These are phyloP conservation scores for Purpureocillium takamizusanense DNA, from an alignment of 2,329 filamentous ascomycete species.

Conservation along the genomic window DNA sequence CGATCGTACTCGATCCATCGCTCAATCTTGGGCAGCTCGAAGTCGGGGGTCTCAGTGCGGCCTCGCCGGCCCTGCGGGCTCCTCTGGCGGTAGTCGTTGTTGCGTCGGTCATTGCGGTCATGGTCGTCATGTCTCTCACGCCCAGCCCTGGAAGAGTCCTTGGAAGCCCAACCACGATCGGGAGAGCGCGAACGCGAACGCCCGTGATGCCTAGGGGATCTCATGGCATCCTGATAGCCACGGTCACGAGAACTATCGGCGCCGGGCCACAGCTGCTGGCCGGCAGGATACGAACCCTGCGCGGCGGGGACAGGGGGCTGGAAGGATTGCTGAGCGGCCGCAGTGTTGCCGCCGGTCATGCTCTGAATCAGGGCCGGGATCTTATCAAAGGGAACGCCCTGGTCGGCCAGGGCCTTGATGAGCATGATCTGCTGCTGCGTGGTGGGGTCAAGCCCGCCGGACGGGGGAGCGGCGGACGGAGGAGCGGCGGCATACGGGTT, in stretches of 20 bases:
- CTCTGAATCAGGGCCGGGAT: constrained; percentile 52
- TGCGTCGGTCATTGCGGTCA: constrained; percentile 42
- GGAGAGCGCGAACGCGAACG: constrained; percentile 76
- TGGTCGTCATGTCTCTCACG: constrained; percentile 55
- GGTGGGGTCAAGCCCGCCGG: constrained; percentile 37
- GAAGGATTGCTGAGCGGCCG: constrained; percentile 21
- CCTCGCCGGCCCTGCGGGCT: constrained; percentile 65
- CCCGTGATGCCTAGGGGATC: constrained; percentile 50
- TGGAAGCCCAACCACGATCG: constrained; percentile 60
- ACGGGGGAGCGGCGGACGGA: constrained; percentile 20
- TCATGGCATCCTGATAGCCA: constrained; percentile 45
- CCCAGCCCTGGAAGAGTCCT: constrained; percentile 54
- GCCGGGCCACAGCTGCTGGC: constrained; percentile 17
- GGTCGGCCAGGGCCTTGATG: constrained; percentile 65
- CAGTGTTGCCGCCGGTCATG: constrained; percentile 31
- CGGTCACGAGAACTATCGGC: constrained; percentile 45
- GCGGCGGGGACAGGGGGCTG: constrained; percentile 30
- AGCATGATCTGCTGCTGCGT: constrained; percentile 65
- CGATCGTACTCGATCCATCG: constrained; percentile 80
- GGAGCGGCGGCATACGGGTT: constrained; percentile 22
- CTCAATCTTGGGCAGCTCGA: constrained; percentile 21
- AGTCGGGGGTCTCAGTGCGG: constrained; percentile 50
- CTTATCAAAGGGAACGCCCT: constrained; percentile 70
- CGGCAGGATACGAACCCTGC: constrained; percentile 31
- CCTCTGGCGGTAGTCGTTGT: constrained; percentile 75